Evolutionary conservation across 2,329 filamentous ascomycete genomes (phyloP).

Genomic region (Cytospora chrysosperma): DNA sequence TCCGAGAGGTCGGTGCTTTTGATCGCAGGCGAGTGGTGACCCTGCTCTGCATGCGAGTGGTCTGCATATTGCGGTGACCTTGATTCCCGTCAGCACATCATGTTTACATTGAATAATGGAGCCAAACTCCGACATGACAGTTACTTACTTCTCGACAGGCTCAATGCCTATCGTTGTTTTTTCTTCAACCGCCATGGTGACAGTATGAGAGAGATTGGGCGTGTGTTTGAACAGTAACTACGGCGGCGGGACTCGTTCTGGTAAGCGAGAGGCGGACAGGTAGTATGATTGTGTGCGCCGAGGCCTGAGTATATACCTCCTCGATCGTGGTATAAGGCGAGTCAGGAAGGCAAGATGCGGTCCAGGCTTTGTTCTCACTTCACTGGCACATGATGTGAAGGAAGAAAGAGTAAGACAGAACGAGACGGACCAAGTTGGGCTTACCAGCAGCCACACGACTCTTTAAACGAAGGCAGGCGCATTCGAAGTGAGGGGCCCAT

Average conservation of each 20-base stretch:
- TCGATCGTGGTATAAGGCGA: neutral
- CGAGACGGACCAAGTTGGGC: neutral
- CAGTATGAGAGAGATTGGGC: neutral
- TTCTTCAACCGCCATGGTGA: conserved; percentile 4
- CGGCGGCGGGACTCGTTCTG: neutral
- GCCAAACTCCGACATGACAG: too few species aligned
- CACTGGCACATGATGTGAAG: neutral
- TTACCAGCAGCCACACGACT: neutral
- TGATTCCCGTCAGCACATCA: neutral
- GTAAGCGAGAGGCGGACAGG: neutral
- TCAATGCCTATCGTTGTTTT: neutral
- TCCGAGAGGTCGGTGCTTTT: conserved; percentile 44
- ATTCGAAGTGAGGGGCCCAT: neutral
- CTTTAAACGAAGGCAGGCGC: neutral
- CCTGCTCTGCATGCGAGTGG: conserved; percentile 22
- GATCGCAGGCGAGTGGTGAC: conserved; percentile 11
- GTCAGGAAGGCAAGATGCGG: neutral
- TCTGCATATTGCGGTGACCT: conserved; percentile 8
- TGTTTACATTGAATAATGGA: neutral
- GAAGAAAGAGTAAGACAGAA: neutral
- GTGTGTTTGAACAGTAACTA: neutral
- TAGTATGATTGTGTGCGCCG: neutral
- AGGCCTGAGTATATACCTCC: neutral
- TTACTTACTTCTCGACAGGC: neutral
- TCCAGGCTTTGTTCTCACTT: neutral